Base-by-base conservation (phyloP, 352 stramenopile species). In the Peronospora belbahrii region DNA sequence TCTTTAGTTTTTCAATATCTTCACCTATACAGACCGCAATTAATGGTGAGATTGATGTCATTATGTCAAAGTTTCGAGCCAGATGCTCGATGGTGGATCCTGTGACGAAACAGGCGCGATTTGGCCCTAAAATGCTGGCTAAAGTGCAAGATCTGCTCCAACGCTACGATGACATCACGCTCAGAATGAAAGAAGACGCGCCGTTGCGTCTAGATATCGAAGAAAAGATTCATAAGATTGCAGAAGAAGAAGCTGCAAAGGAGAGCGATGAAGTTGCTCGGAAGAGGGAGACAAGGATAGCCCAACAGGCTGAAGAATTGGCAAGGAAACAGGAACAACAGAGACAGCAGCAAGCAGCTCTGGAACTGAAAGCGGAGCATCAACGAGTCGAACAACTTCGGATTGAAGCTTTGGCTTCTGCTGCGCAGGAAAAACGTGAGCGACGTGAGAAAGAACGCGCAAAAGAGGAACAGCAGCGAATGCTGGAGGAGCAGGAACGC, bases 91-190 rank as follows among this genome's bases (percentile, higher is more conserved):
- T 81, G 62, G 55, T 88, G 24, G 81, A 93, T 31, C 78, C 78
- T 1, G 58, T 90, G 35, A 88, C 81, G 34, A 74, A 79, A 25
- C 56, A 74, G 18, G 74, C 78, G 32, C 74, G 81, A 6, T 89
- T 88, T 20, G 81, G 81, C 0, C 78, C 81, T 14, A 85, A 85
- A 48, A 93, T 86, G 65, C 52, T 85, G 51, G 55, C 59, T 6
- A 83, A 74, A 47, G 81, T 89, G 6, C 48, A 69, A 25, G 62
- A 65, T 24, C 43, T 93, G 54, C 54, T 88, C 42, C 32, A 37
- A 37, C 57, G 59, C 14, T 85, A 81, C 25, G 70, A 88, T 19
- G 41, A 37, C 2, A 32, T 85, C n/a, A 54, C 65, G 28, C 32
- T 53, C 1, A 43, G 62, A 23, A n/a, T 76, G 28, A 41, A 62